Evolutionary conservation across 441 rosid species (phyloP).

Genomic region (Populus hybrid): DNA sequence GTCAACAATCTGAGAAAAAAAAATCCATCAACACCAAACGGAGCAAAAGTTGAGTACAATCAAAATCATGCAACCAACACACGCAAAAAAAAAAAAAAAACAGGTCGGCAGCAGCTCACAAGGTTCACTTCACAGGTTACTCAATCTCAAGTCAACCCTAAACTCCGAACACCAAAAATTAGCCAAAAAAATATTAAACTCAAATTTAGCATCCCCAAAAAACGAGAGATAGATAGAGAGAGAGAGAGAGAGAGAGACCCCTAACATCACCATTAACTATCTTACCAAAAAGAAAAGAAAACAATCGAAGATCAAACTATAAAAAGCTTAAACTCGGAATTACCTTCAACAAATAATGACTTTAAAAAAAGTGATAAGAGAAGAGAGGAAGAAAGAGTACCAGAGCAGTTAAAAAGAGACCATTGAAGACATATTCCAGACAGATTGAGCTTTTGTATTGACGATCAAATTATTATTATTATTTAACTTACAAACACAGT

Average conservation of each 20-base stretch:
- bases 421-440: not conserved
- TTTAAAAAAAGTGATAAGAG: constrained; percentile 9
- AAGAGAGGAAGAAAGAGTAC: constrained; percentile 3
- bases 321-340: not conserved
- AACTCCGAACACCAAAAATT: not conserved
- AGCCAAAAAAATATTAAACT: too few relatives aligned
- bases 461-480: not conserved
- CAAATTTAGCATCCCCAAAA: not conserved
- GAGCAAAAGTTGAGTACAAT: not conserved
- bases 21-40: not conserved
- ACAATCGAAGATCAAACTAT: constrained; percentile 16
- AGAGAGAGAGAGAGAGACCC: not conserved
- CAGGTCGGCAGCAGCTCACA: not conserved
- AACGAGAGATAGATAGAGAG: too few relatives aligned
- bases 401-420: not conserved
- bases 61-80: not conserved
- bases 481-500: constrained; percentile 5
- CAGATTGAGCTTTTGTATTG: not conserved
- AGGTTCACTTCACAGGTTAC: not conserved
- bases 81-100: not conserved
- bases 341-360: not conserved
- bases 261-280: not conserved
- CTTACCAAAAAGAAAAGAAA: too few relatives aligned
- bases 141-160: constrained; percentile 7
- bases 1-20: not conserved